Evolutionary conservation across 2,329 filamentous ascomycete species (phyloP).

Genomic region (Zasmidium angulare): DNA sequence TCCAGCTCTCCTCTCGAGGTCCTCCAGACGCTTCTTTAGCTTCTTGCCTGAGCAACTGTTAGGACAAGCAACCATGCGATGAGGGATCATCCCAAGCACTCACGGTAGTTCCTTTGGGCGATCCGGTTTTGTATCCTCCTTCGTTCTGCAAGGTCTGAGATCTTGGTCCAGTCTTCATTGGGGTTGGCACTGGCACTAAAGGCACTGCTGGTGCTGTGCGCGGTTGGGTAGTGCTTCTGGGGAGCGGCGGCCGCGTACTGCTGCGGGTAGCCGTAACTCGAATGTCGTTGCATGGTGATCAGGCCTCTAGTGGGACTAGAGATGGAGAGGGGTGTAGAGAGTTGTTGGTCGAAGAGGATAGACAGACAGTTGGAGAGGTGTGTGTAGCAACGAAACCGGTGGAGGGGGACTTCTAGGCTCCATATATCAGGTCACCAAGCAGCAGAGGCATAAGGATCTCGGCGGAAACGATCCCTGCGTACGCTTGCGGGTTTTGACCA

Average conservation of each 20-base stretch:
- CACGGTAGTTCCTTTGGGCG: constrained; percentile 96
- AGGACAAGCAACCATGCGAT: constrained; percentile 13
- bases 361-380: constrained; percentile 6
- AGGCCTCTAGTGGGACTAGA: constrained; percentile 1
- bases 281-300: constrained; percentile 44
- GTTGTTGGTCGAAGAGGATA: not conserved
- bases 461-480: constrained; percentile 23
- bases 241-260: constrained; percentile 39
- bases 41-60: constrained; percentile 68
- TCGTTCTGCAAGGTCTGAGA: constrained; percentile 92
- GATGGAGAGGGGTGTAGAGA: not conserved
- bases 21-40: constrained; percentile 84
- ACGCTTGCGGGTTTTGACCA: constrained; percentile 13
- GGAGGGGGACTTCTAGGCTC: constrained; percentile 17
- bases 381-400: constrained; percentile 12
- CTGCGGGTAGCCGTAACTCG: constrained; percentile 45
- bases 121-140: constrained; percentile 95
- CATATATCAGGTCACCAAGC: constrained; percentile 24
- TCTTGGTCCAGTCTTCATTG: constrained; percentile 99
- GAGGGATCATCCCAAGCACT: constrained; percentile 36
- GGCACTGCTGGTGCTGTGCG: constrained; percentile 83
- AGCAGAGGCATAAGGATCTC: constrained; percentile 17
- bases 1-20: constrained; percentile 76
- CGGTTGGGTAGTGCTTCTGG: constrained; percentile 65
- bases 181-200: constrained; percentile 93